Base-by-base conservation (phyloP, 1,284 basidiomycete species). In the Melampsora larici-populina region DNA sequence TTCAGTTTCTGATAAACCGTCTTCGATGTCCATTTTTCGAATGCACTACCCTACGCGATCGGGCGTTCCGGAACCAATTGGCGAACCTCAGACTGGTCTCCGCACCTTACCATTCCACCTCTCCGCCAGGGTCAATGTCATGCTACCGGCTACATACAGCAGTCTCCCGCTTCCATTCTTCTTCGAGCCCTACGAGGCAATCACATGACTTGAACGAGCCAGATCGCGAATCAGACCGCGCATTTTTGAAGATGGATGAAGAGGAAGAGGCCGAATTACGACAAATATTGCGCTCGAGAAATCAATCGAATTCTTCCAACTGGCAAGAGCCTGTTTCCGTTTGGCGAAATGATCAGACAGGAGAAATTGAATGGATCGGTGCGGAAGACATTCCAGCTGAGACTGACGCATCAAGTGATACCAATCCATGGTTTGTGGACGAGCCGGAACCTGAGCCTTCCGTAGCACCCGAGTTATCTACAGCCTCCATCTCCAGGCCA, bases 381-480 rank as follows among this genome's bases (percentile, higher is more conserved):
- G 55, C 55, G n/a, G n/a, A 58, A 58, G 26, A 29, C 18, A 13
- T 58, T 13, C 55, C 55, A 11, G 55, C 18, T 18, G 55, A 58
- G 55, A 58, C 55, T 58, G n/a, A 24, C 15, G 55, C 21, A 58
- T 58, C 55, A n/a, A 58, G n/a, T 18, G 18, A 58, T 6, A 24
- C 55, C n/a, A 58, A 58, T 58, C 70, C 70, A 29, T 72, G 70
- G 70, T 72, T 72, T 36, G 70, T 72, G 55, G 70, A 72, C 43
- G 70, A 72, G 7, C 55, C 55, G 7, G 55, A 58, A 58, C 55
- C 55, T 58, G 70, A 64, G 29, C 60, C 33, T 21, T n/a, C 8
- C 5, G 11, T 13, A 13, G 24, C 17, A 72, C 24, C 43, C n/a
- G 70, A 40, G 7, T 1, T 72, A 15, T 40, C 24, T 0, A 11